phyloP scores from a whole-genome alignment of 805 yeast genomes.

The Candida railenensis region DNA sequence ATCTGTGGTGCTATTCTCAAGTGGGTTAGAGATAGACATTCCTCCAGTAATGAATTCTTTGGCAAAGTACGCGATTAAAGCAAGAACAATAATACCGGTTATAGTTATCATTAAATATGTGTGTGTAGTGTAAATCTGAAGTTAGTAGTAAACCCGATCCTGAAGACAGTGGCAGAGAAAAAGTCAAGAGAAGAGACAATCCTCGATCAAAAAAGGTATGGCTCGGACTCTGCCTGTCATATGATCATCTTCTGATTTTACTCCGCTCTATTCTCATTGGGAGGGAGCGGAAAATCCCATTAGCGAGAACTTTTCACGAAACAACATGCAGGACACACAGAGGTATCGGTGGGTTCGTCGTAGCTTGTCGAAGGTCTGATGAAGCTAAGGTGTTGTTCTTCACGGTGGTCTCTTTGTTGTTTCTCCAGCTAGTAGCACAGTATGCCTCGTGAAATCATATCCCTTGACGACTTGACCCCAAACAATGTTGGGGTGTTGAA shows the following conservation, averaged over 20 bases:
- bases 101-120: constrained; percentile 7
- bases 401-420: no score
- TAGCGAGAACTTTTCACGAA: not conserved
- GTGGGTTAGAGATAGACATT: constrained; percentile 26
- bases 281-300: no score
- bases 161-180: no score
- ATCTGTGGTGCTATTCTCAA: constrained; percentile 19
- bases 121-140: not conserved
- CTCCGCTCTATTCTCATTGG: no score
- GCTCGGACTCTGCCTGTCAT: no score
- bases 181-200: not conserved
- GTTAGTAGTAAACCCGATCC: no score
- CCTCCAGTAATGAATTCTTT: constrained; percentile 25
- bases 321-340: not conserved
- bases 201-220: not conserved
- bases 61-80: constrained; percentile 30
- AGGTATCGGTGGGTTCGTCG: no score
- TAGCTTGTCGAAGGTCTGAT: no score
- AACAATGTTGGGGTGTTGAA: constrained; percentile 61
- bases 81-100: constrained; percentile 28
- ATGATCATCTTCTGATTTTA: not conserved
- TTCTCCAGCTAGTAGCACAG: not conserved
- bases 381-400: no score
- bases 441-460: constrained; percentile 44
- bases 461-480: constrained; percentile 56